These are phyloP conservation scores for Candida chilensis DNA, from an alignment of 805 yeast species.

Conservation along the genomic window DNA sequence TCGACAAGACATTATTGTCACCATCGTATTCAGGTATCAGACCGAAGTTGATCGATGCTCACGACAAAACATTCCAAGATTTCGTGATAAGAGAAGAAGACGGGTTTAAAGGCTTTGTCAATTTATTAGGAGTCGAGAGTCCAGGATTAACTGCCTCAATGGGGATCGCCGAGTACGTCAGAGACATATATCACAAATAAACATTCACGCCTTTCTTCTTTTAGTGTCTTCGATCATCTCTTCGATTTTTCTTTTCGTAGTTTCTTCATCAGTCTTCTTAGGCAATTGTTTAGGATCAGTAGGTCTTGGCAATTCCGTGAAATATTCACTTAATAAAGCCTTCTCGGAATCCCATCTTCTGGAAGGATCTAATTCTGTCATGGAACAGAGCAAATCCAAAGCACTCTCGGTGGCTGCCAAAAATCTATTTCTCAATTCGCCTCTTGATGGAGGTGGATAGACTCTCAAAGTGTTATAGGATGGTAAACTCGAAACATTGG, in stretches of 20 bases:
- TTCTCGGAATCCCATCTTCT: slow-evolving; percentile 54
- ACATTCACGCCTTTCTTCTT: slow-evolving; percentile 9
- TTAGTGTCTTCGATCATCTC: slow-evolving; percentile 8
- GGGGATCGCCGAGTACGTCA: slow-evolving; percentile 76
- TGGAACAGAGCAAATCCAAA: slow-evolving; percentile 58
- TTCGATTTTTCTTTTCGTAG: slow-evolving; percentile 6
- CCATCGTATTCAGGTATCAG: slow-evolving; percentile 79
- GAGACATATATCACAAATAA: slow-evolving; percentile 13
- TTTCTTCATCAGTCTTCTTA: slow-evolving; percentile 17
- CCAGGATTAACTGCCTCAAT: slow-evolving; percentile 82
- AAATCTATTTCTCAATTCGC: slow-evolving; percentile 73
- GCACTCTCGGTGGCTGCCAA: slow-evolving; percentile 88
- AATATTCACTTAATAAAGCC: slow-evolving; percentile 61
- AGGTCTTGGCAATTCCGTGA: slow-evolving; percentile 66
- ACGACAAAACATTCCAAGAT: slow-evolving; percentile 48
- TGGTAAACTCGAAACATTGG: slow-evolving; percentile 75
- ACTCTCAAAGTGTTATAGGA: slow-evolving; percentile 62
- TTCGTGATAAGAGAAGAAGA: slow-evolving; percentile 64
- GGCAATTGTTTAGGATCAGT: slow-evolving; percentile 63
- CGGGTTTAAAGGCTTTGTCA: slow-evolving; percentile 71
- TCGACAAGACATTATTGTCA: slow-evolving; percentile 38
- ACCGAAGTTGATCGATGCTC: slow-evolving; percentile 57
- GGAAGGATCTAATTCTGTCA: slow-evolving; percentile 76
- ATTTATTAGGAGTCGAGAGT: slow-evolving; percentile 76
- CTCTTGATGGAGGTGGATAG: slow-evolving; percentile 78